Evolutionary conservation across 805 yeast species (phyloP), one percentile per base, ranked within the genome.

Genomic region (Suhomyces canberraensis): DNA sequence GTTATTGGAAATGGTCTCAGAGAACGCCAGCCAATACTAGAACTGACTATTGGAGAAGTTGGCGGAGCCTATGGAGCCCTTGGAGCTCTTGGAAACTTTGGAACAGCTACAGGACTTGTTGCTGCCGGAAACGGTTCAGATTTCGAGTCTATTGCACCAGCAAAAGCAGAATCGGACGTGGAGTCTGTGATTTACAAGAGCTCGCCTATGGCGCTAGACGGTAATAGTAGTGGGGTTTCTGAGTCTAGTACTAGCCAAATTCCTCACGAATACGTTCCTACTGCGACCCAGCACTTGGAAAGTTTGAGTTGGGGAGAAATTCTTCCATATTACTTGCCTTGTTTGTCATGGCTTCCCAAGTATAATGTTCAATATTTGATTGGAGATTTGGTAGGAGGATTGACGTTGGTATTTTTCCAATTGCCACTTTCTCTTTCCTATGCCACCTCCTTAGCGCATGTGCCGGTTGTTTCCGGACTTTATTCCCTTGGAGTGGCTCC

Each of bases 371-470:
- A 39, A n/a, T 61, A 40, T 41, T 61, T 81, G 29, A 16, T 75
- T 2, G 73, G 72, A 15, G 98, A 91, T 52, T 51, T 85, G 7
- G 60, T 83, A 13, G 95, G 96, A 2, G 98, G 98, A 0, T 51
- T 88, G 4, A 81, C 97, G 0, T 59, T 90, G 24, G 96, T 96
- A 0, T 82, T 93, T 4, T 91, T 89, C 60, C 97, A 90, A 56
- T 78, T 91, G 33, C 98, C 98, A 1, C 66, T 91, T 36, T 83
- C 89, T 4, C 43, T 68, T 14, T 66, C 72, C 2, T 68, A 66
- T 40, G 63, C 73, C 11, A 58, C 64, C 2, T 56, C 72, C 0
- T 52, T 68, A 37, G 74, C 73, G 3, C 65, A 68, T 38, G 71
- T 66, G 1, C 73, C 74, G 0, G 64, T 66, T 2, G 44, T 62